Conservation (phyloP, 192 early-diverging fungal genomes). For the Coemansia sp. region DNA sequence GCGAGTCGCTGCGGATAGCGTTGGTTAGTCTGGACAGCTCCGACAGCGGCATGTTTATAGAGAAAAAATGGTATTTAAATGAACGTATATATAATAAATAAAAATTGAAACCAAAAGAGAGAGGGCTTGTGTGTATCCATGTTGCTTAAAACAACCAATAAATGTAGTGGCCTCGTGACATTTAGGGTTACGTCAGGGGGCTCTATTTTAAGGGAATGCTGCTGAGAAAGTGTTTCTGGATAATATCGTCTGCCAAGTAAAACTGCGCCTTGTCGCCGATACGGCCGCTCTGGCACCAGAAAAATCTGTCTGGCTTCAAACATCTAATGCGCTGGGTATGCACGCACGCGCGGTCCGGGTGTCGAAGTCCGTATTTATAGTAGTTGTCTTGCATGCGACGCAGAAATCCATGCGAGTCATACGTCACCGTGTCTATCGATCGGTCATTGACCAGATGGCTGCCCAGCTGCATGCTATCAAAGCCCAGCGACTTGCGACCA, state of each 20-base stretch:
- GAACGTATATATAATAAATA: neutral
- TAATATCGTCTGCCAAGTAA: slow-evolving; percentile 35
- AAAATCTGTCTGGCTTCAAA: slow-evolving; percentile 26
- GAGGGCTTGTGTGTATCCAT: no score
- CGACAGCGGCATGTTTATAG: neutral
- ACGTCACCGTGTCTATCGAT: slow-evolving; percentile 1
- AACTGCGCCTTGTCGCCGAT: slow-evolving; percentile 34
- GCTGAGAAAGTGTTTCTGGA: slow-evolving; percentile 20
- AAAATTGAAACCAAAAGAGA: neutral
- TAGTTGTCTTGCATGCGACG: slow-evolving; percentile 24
- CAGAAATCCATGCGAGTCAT: slow-evolving; percentile 21
- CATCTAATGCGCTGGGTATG: slow-evolving; percentile 11
- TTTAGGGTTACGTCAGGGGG: neutral
- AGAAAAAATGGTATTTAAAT: neutral
- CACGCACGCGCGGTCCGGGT: slow-evolving; percentile 20
- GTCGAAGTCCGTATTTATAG: slow-evolving; percentile 32
- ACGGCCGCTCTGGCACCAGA: slow-evolving; percentile 23
- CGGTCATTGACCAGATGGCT: slow-evolving; percentile 11
- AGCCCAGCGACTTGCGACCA: neutral
- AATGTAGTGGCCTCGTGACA: neutral
- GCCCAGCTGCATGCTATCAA: slow-evolving; percentile 15
- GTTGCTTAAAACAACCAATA: neutral
- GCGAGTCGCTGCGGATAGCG: neutral
- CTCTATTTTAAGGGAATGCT: neutral
- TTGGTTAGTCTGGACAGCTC: neutral